Conservation (phyloP, 2,329 filamentous ascomycete species). For the Zopfia rhizophila region DNA sequence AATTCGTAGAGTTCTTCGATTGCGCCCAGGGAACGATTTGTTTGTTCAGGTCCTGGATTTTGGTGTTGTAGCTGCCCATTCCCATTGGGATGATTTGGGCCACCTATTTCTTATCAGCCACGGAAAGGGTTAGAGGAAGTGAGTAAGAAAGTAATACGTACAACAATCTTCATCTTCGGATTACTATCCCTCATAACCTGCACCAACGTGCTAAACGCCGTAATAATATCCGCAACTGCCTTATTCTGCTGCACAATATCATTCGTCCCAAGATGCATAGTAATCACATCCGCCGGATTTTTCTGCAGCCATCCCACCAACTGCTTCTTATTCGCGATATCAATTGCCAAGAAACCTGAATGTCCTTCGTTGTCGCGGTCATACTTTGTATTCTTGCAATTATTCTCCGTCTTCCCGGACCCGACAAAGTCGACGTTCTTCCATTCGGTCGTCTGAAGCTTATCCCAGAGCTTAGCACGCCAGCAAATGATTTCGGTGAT, state of each 20-base stretch:
- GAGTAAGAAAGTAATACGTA: constrained; percentile 33
- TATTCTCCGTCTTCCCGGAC: constrained; percentile 40
- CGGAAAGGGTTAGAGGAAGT: background rate
- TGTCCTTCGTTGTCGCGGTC: constrained; percentile 59
- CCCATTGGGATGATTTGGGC: constrained; percentile 55
- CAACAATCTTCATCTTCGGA: constrained; percentile 56
- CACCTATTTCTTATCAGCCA: constrained; percentile 38
- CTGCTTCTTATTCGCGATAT: constrained; percentile 57
- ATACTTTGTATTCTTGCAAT: constrained; percentile 52
- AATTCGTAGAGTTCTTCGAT: constrained; percentile 51
- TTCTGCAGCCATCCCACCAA: constrained; percentile 56
- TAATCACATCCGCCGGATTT: constrained; percentile 58
- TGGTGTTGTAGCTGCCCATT: constrained; percentile 45
- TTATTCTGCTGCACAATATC: constrained; percentile 56
- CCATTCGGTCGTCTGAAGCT: constrained; percentile 53
- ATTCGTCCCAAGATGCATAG: constrained; percentile 60
- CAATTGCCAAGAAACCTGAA: constrained; percentile 56
- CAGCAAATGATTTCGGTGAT: constrained; percentile 60
- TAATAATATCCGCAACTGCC: constrained; percentile 50
- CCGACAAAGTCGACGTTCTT: constrained; percentile 53
- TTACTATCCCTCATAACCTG: constrained; percentile 53
- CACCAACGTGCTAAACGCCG: constrained; percentile 54
- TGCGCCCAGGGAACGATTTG: constrained; percentile 53
- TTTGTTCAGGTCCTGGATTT: constrained; percentile 52
- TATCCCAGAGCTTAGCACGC: constrained; percentile 56